Evolutionary conservation across 2,329 filamentous ascomycete species (phyloP), one percentile per base, ranked within the genome.

Genomic region (Nemania abortiva): DNA sequence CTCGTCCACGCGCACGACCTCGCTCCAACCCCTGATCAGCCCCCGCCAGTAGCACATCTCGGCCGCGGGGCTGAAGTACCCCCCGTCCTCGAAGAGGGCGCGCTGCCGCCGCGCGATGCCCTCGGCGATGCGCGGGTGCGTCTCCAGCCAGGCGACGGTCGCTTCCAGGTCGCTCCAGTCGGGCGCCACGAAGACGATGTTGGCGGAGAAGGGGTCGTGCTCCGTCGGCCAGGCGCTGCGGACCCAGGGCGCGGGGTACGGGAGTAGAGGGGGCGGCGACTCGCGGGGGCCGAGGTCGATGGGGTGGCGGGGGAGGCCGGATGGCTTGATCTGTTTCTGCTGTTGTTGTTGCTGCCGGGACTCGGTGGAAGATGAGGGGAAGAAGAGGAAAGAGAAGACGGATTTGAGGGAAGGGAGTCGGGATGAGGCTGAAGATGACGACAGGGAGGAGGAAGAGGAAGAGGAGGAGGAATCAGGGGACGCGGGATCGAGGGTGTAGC

Each of bases 41-140:
- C 81, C 82, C 49, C 86, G 79, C 85, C 86, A 88, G 77, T 87
- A 88, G 71, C 86, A 88, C 66, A 75, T 78, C 75, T 87, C 85
- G 0, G 85, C 84, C n/a, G 84, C 84, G 15, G 81, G 81, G 66
- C 82, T 84, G 54, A 86, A 77, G 72, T 86, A 84, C 0, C 84
- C 85, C 0, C 77, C 79, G 13, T 77, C 81, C 0, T 79, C 78
- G 73, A 84, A 84, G 57, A 82, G 62, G 15, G 78, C 80, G 60
- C 84, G 80, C 78, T 87, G 85, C 39, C 84, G 77, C 54, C 76
- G 70, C 18, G 85, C 85, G 56, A 88, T 86, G 0, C 81, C 82
- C 71, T 81, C 80, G 1, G 85, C 84, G 3, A 83, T 74, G 1
- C 76, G 72, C 0, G 82, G 83, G 69, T 86, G 79, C 1, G 72